These are phyloP conservation scores for Termitomyces sp. DNA, from an alignment of 768 basidiomycete genomes.

Conservation along the genomic window DNA sequence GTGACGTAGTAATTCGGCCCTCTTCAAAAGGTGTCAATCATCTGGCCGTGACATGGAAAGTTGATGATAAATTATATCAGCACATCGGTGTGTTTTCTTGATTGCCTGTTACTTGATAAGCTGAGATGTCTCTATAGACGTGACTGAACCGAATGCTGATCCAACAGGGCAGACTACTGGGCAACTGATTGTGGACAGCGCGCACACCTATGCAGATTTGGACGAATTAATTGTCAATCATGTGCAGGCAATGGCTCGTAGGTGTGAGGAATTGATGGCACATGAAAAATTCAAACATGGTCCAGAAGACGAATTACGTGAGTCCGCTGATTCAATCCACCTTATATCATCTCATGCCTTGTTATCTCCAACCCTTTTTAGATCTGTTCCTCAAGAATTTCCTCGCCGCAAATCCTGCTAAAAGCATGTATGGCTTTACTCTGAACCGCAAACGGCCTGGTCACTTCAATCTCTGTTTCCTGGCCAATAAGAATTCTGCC, in stretches of 20 bases:
- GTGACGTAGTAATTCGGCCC: conserved; percentile 94
- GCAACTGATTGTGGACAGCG: conserved; percentile 66
- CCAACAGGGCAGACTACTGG: conserved; percentile 60
- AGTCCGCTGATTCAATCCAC: conserved; percentile 27
- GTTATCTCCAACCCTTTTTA: conserved; percentile 23
- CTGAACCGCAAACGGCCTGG: conserved; percentile 87
- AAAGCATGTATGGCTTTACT: conserved; percentile 94
- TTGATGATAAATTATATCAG: conserved; percentile 92
- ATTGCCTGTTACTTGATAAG: neutral
- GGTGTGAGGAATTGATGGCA: conserved; percentile 90
- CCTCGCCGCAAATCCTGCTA: conserved; percentile 87
- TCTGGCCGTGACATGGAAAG: conserved; percentile 98
- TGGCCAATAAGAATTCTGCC: conserved; percentile 84
- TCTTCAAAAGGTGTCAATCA: conserved; percentile 93
- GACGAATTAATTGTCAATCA: conserved; percentile 98
- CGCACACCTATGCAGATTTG: conserved; percentile 85
- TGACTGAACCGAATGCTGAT: conserved; percentile 75
- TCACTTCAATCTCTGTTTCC: conserved; percentile 89
- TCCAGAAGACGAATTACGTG: conserved; percentile 85
- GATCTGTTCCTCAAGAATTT: conserved; percentile 87
- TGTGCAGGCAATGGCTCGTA: conserved; percentile 87
- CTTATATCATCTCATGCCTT: neutral
- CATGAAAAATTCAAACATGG: conserved; percentile 94
- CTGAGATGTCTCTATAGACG: conserved; percentile 40
- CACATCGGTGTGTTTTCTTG: conserved; percentile 70